Base-by-base conservation (phyloP, 1,284 basidiomycete species). In the Dichomitus squalens region DNA sequence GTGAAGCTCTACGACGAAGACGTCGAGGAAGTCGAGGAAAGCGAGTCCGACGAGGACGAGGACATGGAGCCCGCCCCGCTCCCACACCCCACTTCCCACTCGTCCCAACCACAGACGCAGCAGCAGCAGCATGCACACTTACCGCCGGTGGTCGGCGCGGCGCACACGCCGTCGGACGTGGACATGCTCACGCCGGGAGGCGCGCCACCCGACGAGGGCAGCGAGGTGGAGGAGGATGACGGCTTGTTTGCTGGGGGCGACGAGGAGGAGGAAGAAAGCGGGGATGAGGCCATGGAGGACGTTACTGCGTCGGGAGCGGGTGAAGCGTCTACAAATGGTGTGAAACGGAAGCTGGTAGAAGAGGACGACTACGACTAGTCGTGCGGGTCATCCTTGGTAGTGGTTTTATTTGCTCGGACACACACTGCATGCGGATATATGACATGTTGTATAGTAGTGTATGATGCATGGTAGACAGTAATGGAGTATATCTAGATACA, bases 321-420 rank as follows among this genome's bases (percentile, higher is more conserved):
- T 23, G 73, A 74, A 21, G 72, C 31, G 11, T 7, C 72, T n/a
- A 71, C 75, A 16, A 87, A 87, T 62, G 89, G 87, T 20, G 76
- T 85, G 44, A 91, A 90, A 70, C 79, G 91, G 39, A 91, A 92
- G 70, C 72, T 92, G 49, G 86, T 92, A 1, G 90, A 93, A 69
- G 91, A 92, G 64, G 90, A 93, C 61, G 90, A 93, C 68, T 93
- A 93, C 63, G 90, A 92, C 71, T 92, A 69, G 54, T 18, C n/a
- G 23, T 27, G 14, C 6, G 23, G 23, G 16, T 29, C 35, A 33
- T 4, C 20, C 8, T 1, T 20, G 12, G 12, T n/a, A 8, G 25
- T 50, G n/a, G 38, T 1, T 20, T 31, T 40, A 8, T n/a, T n/a
- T 27, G 49, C 9, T 27, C 49, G 38, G 34, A 49, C 27, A 55